These are phyloP conservation scores for Saururus chinensis DNA, from an alignment of 164 flowering plant genomes.

Conservation along the genomic window DNA sequence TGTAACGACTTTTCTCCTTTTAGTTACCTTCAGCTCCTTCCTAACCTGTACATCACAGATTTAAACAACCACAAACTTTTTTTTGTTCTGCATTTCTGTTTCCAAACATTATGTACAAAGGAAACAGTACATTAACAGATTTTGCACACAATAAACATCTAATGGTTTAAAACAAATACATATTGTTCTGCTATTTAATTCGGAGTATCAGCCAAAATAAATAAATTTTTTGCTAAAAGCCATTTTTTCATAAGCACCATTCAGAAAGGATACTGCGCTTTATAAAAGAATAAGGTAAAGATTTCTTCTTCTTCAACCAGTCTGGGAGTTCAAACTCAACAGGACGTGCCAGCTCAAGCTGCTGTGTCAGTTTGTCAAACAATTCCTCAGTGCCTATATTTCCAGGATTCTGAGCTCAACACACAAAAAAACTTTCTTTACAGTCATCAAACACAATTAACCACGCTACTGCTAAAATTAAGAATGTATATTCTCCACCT, in stretches of 20 bases:
- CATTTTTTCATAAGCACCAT: neutral
- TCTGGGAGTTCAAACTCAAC: constrained; percentile 10
- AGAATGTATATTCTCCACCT: neutral
- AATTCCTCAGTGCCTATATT: neutral
- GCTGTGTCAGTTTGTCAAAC: constrained; percentile 4
- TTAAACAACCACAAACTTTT: too few relatives aligned
- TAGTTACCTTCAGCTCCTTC: too few relatives aligned
- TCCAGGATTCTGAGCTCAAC: neutral
- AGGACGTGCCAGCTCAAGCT: constrained; percentile 4
- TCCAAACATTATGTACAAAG: too few relatives aligned
- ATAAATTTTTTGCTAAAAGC: neutral
- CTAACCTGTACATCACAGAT: too few relatives aligned
- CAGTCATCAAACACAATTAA: neutral
- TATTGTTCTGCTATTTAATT: too few relatives aligned
- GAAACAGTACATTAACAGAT: neutral
- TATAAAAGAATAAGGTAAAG: constrained; percentile 5
- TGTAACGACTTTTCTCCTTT: too few relatives aligned
- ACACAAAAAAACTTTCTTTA: neutral
- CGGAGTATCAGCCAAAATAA: neutral
- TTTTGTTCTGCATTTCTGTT: too few relatives aligned
- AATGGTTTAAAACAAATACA: too few relatives aligned
- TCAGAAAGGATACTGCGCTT: constrained; percentile 8
- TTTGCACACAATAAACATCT: too few relatives aligned
- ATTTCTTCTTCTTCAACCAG: constrained; percentile 7
- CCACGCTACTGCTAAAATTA: neutral